Conservation (phyloP, 129 eudicot species). For the Silybum marianum region DNA sequence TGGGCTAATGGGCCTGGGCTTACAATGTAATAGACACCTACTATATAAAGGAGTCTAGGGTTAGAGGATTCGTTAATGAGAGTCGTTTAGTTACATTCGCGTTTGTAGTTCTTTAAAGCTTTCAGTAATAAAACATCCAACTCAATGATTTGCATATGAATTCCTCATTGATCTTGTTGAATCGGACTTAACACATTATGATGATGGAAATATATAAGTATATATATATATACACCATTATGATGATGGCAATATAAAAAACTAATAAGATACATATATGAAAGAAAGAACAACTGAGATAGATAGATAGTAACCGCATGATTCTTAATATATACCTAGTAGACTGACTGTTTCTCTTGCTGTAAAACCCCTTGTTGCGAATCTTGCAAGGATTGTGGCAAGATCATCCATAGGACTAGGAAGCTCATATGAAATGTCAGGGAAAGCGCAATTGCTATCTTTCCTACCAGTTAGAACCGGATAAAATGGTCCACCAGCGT, state of each 20-base stretch:
- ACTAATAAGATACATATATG: background rate
- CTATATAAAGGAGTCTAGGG: no score
- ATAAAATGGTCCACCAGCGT: slow-evolving; percentile 89
- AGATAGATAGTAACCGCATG: background rate
- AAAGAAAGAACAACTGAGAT: background rate
- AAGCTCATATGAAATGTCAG: slow-evolving; percentile 50
- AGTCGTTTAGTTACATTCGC: no score
- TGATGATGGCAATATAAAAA: no score
- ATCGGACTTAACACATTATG: no score
- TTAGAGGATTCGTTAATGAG: no score
- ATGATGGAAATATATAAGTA: slow-evolving; percentile 1
- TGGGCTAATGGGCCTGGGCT: no score
- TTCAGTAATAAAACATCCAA: no score
- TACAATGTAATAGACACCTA: no score
- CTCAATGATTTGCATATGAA: no score
- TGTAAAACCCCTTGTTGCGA: slow-evolving; percentile 61
- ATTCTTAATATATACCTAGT: slow-evolving; percentile 33
- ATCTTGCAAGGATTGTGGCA: slow-evolving; percentile 30
- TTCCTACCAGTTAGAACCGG: slow-evolving; percentile 72
- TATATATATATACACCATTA: no score
- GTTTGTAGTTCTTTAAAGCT: no score
- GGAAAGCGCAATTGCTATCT: slow-evolving; percentile 50
- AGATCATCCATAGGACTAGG: slow-evolving; percentile 72
- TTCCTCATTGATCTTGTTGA: no score
- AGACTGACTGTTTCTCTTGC: slow-evolving; percentile 64